Evolutionary conservation across 371 early-diverging fungal genomes (phyloP), one percentile per base, ranked within the genome.

Genomic region (Rhizopus microsporus): DNA sequence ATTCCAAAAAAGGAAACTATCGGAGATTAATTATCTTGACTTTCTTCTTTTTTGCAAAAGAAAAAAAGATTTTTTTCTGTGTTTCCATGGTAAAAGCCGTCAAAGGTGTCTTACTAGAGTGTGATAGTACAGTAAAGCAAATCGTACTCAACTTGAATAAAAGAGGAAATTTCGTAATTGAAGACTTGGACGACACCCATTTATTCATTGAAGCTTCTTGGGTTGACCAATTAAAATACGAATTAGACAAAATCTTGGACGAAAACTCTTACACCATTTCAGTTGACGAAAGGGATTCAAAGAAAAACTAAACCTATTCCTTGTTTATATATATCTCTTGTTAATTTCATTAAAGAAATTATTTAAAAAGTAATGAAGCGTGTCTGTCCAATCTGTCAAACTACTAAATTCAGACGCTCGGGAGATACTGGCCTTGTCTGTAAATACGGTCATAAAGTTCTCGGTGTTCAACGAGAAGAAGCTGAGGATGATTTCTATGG

Each of bases 151-250:
- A 84, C 32, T 71, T 94, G 56, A 86, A 94, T 69, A 78, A 86
- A 59, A 75, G 82, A 42, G 72, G 80, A 45, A 81, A 89, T 34
- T 93, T 94, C 67, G 86, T 94, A 15, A 88, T 94, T 57, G 90
- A 91, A 71, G 93, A 94, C 60, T 75, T 94, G 37, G 94, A 94
- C 75, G 90, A 87, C 3, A 93, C 89, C 0, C 94, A 94, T 63
- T 69, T 93, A 56, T 91, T 93, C 65, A 85, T 94, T 31, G 89
- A 89, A 65, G 76, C 87, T 3, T 74, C 78, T 7, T 82, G 80
- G 53, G 75, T 92, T 1, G 75, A 84, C 12, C 70, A 84, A 59
- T 64, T 92, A 2, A 83, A 87, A 56, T 69, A 69, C 31, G 84
- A 85, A 62, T 77, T 93, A 29, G 92, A 93, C 51, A 82, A 84